Evolutionary conservation across 78 protist species (phyloP).

Genomic region (Emiliania huxleyi): DNA sequence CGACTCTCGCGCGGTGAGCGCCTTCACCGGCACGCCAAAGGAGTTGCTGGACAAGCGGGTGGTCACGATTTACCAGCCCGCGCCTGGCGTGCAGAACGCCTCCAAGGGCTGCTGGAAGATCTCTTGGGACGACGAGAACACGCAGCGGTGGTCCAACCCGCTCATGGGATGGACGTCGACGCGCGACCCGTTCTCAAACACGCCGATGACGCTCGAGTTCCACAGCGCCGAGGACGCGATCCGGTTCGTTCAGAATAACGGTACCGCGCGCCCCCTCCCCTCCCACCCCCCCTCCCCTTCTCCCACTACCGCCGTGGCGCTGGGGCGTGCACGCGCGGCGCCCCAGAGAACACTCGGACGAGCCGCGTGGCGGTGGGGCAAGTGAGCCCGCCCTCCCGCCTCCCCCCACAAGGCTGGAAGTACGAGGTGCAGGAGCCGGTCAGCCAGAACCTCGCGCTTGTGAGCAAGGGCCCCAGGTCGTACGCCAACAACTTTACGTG

Average conservation of each 20-base stretch:
- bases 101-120: neutral
- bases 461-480: neutral
- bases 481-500: neutral
- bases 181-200: neutral
- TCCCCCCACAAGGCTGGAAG: neutral
- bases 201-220: neutral
- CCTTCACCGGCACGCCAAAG: neutral
- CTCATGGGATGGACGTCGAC: conserved; percentile 10
- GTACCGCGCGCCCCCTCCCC: neutral
- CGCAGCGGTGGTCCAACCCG: neutral
- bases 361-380: no score
- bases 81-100: neutral
- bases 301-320: no score
- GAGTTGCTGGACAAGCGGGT: neutral
- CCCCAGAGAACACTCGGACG: no score
- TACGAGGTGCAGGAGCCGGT: neutral
- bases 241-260: neutral
- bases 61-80: neutral
- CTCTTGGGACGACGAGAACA: neutral
- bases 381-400: neutral
- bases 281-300: neutral
- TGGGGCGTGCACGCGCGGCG: no score
- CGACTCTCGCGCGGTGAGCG: neutral
- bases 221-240: neutral
- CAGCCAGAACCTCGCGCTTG: neutral